phyloP scores from a whole-genome alignment of 2,329 filamentous ascomycete genomes.

The Cladosporium sp. region DNA sequence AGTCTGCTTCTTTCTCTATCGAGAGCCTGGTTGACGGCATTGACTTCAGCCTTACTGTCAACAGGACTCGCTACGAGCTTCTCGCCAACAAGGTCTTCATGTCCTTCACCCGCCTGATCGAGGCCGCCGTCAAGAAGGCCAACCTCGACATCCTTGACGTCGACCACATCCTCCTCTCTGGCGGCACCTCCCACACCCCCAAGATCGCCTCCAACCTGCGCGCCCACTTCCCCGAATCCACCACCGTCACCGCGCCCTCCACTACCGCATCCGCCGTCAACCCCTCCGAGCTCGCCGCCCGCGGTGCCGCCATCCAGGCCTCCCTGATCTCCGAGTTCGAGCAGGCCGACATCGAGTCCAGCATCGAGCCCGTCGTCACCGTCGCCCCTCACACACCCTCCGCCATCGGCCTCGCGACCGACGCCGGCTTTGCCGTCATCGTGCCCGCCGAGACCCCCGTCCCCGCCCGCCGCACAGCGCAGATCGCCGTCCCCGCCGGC shows the following conservation, averaged over 20 bases:
- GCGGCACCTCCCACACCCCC: conserved; percentile 87
- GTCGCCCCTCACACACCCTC: conserved; percentile 85
- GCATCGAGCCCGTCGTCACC: conserved; percentile 89
- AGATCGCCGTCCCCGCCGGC: conserved; percentile 68
- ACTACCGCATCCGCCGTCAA: conserved; percentile 76
- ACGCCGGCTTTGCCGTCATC: conserved; percentile 67
- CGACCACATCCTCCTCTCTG: conserved; percentile 88
- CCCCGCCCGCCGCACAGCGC: conserved; percentile 77
- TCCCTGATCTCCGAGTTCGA: conserved; percentile 94
- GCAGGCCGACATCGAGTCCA: conserved; percentile 86
- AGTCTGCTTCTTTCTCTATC: conserved; percentile 84
- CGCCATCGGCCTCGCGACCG: conserved; percentile 77
- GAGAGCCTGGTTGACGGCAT: conserved; percentile 84
- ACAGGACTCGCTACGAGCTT: conserved; percentile 88
- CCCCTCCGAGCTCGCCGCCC: conserved; percentile 81
- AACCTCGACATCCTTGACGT: conserved; percentile 86
- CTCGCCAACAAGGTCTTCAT: conserved; percentile 79
- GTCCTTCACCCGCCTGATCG: conserved; percentile 78
- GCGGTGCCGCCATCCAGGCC: conserved; percentile 92
- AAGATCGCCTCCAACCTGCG: conserved; percentile 79
- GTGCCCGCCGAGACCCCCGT: conserved; percentile 82
- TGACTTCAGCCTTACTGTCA: conserved; percentile 88
- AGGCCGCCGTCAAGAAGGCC: conserved; percentile 84
- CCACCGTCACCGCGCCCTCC: conserved; percentile 73
- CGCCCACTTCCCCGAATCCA: conserved; percentile 73